Base-by-base conservation (phyloP, 495 filamentous ascomycete species). In the Aspergillus taichungensis region DNA sequence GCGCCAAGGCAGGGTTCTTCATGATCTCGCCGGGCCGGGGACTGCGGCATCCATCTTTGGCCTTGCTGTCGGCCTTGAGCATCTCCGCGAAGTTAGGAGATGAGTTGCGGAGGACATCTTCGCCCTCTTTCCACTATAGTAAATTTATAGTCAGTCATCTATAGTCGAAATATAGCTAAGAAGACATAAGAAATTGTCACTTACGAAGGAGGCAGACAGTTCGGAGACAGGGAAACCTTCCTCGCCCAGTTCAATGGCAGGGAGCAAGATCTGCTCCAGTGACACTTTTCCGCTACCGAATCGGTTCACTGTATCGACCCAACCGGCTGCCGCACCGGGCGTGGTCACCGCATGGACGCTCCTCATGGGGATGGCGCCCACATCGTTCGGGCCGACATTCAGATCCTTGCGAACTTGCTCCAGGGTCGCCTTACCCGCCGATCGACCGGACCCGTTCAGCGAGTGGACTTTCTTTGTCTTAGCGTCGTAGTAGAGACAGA, bases 401-500 rank as follows among this genome's bases (percentile, higher is more conserved):
- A 97, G 66, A 52, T 85, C 79, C 46, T 75, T 69, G 27, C 85
- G 74, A 39, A 94, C 74, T 10, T 70, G 66, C 50, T 86, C 80
- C 6, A 95, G 71, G 0, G 84, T 86, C 31, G 66, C 78, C 13
- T 77, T 77, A n/a, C 61, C 69, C 2, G 86, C 80, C 4, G 88
- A 80, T 13, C 94, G 78, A 11, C 92, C 92, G 1, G 89, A 95
- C 24, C 90, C 94, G 64, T 98, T 98, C 50, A 98, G 64, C 7
- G 87, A 85, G 47, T 80, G 82, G 8, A 96, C 79, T 46, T 83
- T 86, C 54, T 82, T 83, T 0, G 82, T 91, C 51, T 84, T 78
- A 40, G 86, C 84, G 56, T 88, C 75, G 67, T 94, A 97, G 74
- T 82, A 97, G 8, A 98, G 81, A 61, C 88, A 94, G 73, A 98